Evolutionary conservation across 106 monocot genomes (phyloP).

Genomic region (Dendrobium officinale): DNA sequence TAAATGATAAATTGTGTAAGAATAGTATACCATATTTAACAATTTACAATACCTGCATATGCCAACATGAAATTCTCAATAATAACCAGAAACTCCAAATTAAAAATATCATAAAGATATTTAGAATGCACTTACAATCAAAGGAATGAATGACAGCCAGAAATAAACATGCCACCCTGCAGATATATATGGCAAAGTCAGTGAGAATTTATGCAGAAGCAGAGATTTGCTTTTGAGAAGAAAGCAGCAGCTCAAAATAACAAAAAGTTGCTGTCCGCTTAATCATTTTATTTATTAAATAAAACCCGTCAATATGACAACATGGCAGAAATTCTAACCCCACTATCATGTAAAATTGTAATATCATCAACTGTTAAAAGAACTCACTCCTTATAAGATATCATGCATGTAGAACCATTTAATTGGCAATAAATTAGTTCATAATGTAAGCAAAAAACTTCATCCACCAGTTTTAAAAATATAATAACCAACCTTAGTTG

Average conservation of each 20-base stretch:
- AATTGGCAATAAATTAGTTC: no score
- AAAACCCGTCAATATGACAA: neutral
- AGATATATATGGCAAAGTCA: neutral
- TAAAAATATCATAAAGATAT: neutral
- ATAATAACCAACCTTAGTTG: no score
- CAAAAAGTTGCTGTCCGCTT: neutral
- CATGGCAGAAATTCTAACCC: no score
- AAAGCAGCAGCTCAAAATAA: neutral
- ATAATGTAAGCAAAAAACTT: no score
- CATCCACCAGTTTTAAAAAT: no score
- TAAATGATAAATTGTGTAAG: neutral
- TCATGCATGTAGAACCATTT: no score
- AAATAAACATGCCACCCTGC: slow-evolving; percentile 25
- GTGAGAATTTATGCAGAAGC: neutral
- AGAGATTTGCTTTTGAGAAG: neutral
- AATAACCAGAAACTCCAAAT: neutral
- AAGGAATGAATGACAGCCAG: slow-evolving; percentile 19
- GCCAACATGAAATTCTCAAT: neutral
- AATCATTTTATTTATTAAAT: neutral
- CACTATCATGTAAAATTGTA: no score
- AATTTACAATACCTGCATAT: neutral
- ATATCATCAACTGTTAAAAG: no score
- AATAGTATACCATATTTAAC: neutral
- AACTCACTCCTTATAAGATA: no score
- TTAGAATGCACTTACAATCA: slow-evolving; percentile 10